Percentiles rank a stretch among this genome's conserved stretches.
Evolutionary conservation across 345 rosid genomes (phyloP).

Genomic region (Lumnitzera racemosa): DNA sequence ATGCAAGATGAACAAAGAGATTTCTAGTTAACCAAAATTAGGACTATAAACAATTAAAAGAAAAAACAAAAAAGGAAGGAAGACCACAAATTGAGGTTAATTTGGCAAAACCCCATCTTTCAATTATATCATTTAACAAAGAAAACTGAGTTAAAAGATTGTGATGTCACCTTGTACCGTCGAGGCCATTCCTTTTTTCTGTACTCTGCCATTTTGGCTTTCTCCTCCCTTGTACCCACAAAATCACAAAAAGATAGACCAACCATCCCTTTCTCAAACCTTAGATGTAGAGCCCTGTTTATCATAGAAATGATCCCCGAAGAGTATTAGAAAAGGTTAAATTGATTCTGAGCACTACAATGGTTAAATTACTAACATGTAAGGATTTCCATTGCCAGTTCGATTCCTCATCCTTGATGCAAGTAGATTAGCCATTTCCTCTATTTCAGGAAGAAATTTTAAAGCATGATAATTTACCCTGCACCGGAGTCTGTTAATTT

Average conservation of each 20-base stretch:
- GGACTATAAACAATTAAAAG: too few species aligned
- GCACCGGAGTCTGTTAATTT: conserved; percentile 96
- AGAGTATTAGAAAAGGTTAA: conserved; percentile 6
- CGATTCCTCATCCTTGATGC: conserved; percentile 96
- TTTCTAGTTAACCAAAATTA: too few species aligned
- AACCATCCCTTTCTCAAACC: conserved; percentile 99
- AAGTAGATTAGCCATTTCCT: conserved; percentile 81
- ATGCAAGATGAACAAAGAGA: conserved; percentile 11
- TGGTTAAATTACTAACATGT: conserved; percentile 50
- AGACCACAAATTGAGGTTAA: too few species aligned
- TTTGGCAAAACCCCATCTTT: too few species aligned
- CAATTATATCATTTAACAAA: too few species aligned
- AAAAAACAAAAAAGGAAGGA: too few species aligned
- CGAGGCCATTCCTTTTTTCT: conserved; percentile 99
- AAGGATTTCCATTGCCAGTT: conserved; percentile 78
- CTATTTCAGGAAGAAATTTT: conserved; percentile 89
- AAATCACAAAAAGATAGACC: conserved; percentile 97
- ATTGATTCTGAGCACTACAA: conserved; percentile 10
- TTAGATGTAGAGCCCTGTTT: conserved; percentile 97
- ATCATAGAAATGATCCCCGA: conserved; percentile 13
- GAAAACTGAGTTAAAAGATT: too few species aligned
- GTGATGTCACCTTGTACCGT: conserved; percentile 67
- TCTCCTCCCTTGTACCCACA: conserved; percentile 98
- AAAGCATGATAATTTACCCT: conserved; percentile 99
- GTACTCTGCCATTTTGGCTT: conserved; percentile 86